Conservation (phyloP, 352 stramenopile species). For the Pythium volutum region DNA sequence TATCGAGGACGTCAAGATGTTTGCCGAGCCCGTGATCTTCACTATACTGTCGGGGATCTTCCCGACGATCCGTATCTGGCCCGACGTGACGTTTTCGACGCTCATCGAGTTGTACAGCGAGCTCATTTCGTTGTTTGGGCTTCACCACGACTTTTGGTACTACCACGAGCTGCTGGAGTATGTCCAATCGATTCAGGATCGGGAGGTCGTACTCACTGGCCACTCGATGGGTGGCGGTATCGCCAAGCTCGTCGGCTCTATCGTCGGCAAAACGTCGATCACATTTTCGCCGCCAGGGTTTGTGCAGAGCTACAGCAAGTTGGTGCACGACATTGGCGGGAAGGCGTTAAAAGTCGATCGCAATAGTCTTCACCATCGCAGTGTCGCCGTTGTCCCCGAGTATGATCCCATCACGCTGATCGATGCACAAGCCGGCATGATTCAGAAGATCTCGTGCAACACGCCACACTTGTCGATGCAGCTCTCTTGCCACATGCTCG, state of each 20-base stretch:
- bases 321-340: constrained; percentile 79
- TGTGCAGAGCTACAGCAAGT: constrained; percentile 88
- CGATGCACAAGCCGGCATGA: constrained; percentile 84
- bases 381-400: constrained; percentile 84
- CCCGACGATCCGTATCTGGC: constrained; percentile 90
- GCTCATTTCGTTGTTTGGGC: constrained; percentile 81
- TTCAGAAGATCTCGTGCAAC: constrained; percentile 89
- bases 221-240: constrained; percentile 89
- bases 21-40: constrained; percentile 88
- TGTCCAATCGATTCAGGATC: constrained; percentile 69
- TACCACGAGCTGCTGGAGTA: constrained; percentile 87
- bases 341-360: constrained; percentile 70
- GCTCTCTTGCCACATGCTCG: constrained; percentile 90
- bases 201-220: constrained; percentile 81
- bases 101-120: constrained; percentile 87
- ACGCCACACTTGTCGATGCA: constrained; percentile 87
- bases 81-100: constrained; percentile 85
- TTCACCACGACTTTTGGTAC: constrained; percentile 87
- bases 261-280: constrained; percentile 72
- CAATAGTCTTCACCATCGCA: constrained; percentile 74
- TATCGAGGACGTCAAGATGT: constrained; percentile 91
- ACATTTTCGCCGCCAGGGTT: constrained; percentile 85
- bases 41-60: constrained; percentile 87
- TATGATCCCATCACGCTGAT: constrained; percentile 90
- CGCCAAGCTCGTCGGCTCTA: constrained; percentile 76